Percentiles rank a stretch among this genome's conserved stretches.
Conservation (phyloP, 176 grass and related monocot genomes). For the Carex scoparia region DNA sequence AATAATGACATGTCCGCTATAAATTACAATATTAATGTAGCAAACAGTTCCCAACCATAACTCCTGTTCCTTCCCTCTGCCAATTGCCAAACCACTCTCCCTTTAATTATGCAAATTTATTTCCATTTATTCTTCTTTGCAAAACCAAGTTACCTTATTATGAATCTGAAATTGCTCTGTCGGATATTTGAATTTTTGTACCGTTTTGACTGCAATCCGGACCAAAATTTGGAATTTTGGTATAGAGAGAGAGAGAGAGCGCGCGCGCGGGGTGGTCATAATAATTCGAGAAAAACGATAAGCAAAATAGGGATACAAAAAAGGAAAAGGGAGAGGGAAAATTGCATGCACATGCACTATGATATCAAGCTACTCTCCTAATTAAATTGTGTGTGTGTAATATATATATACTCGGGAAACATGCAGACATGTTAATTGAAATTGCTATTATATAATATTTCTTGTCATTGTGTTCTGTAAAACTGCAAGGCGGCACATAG, state of each 20-base stretch:
- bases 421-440: not conserved
- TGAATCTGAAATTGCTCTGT: not conserved
- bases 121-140: not conserved
- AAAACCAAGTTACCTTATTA: not conserved
- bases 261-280: too few species aligned
- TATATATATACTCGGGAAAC: not conserved
- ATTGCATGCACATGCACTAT: not conserved
- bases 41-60: conserved; percentile 28
- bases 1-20: not conserved
- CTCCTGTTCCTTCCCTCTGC: not conserved
- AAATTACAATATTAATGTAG: not conserved
- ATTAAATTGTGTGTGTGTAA: not conserved
- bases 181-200: not conserved
- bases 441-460: not conserved
- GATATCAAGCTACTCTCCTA: not conserved
- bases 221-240: not conserved
- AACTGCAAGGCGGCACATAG: not conserved
- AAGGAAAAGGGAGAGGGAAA: not conserved
- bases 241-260: not conserved
- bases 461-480: not conserved
- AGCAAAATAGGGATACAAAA: not conserved
- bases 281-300: too few species aligned
- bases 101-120: not conserved
- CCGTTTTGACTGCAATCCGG: not conserved
- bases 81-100: not conserved